A percentile compares a stretch with the other conserved stretches of the same genome.
Conservation (phyloP, 257 asterid genomes). For the Linderniella brevidens region DNA sequence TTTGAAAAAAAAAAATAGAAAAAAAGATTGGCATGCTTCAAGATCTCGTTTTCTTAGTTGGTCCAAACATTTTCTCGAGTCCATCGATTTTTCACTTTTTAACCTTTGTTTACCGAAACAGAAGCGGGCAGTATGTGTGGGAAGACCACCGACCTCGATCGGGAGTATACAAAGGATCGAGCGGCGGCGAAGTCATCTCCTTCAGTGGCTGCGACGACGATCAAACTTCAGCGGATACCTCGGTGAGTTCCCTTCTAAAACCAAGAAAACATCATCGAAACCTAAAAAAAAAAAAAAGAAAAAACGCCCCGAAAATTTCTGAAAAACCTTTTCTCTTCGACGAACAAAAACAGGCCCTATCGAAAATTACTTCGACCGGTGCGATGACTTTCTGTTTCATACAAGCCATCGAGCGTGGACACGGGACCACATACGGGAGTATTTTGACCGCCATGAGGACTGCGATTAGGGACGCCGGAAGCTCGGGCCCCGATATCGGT, state of each 20-base stretch:
- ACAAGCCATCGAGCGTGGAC: conserved; percentile 74
- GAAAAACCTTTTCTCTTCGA: neutral
- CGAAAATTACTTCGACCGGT: conserved; percentile 84
- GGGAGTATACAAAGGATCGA: conserved; percentile 91
- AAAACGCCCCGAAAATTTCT: neutral
- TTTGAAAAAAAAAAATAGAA: too few species aligned
- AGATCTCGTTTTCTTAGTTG: too few species aligned
- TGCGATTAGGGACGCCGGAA: conserved; percentile 26
- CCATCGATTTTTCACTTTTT: too few species aligned
- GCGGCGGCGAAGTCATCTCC: conserved; percentile 89
- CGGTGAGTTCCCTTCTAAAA: conserved; percentile 21
- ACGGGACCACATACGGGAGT: conserved; percentile 71
- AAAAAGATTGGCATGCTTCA: too few species aligned
- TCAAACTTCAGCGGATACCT: conserved; percentile 84
- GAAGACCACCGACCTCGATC: conserved; percentile 94
- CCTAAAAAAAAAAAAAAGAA: neutral
- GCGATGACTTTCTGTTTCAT: conserved; percentile 94
- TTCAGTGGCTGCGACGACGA: conserved; percentile 94
- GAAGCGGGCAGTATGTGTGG: conserved; percentile 69
- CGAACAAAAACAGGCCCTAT: conserved; percentile 58
- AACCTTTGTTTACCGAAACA: conserved; percentile 6
- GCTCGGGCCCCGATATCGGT: conserved; percentile 22
- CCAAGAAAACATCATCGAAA: neutral
- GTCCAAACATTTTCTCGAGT: too few species aligned
- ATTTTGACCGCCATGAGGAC: conserved; percentile 68